Base-by-base conservation (phyloP, 78 protist genomes). In the Polysphondylium violaceum region DNA sequence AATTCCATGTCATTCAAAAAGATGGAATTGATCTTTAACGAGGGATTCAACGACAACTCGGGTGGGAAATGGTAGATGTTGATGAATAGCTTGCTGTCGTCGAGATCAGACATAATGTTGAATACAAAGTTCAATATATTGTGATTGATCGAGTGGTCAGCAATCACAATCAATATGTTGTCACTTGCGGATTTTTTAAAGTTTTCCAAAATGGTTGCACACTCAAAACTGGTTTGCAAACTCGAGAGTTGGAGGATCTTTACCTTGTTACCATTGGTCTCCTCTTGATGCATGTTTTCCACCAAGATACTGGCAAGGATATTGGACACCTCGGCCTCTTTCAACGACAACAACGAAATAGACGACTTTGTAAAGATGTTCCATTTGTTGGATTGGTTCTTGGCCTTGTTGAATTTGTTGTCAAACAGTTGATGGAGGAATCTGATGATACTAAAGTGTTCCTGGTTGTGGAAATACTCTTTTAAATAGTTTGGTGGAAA, bases 21-120 rank as follows among this genome's bases (percentile, higher is more conserved):
- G 72, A 83, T 71, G 3, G 81, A 69, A 33, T 83, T 67, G 16
- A 83, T 14, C 44, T 83, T 67, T 1, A 63, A 40, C 19, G 71
- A 63, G 41, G 67, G 79, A 21, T 83, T 72, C 7, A 83, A 5
- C 9, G 91, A 69, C 12, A 58, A 83, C 12, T 83, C 91, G 38
- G 79, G 74, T 59, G 91, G 79, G 23, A 58, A 83, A 17, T 83
- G 91, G 31, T 63, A 83, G 12, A 83, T 83, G 21, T 50, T 69
- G 0, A 83, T 44, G 8, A 83, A 40, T 11, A 73, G 2, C 38
- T 83, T 83, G 5, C 12, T 6, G 17, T 60, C 21, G 11, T 56
- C 29, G 29, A 27, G 4, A 21, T 47, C 25, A 17, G 25, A 14
- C 7, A 69, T 43, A 27, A 41, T 11, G 21, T 83, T 63, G 35